Conservation (phyloP, 768 basidiomycete species). For the Nidularia pulvinata region DNA sequence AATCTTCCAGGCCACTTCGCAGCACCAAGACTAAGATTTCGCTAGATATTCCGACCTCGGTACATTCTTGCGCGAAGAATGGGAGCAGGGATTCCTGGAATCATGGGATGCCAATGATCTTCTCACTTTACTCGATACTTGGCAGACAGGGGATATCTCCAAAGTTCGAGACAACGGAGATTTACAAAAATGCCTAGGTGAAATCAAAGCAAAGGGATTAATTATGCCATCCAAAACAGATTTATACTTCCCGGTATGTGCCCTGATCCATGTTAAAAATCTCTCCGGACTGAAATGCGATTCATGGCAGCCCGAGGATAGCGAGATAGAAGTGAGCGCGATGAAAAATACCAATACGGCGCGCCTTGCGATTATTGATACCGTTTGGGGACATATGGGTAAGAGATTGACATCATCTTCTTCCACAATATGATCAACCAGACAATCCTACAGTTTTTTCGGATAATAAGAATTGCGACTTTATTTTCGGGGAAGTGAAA, state of each 20-base stretch:
- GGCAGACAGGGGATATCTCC: constrained; percentile 50
- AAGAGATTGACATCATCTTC: constrained; percentile 6
- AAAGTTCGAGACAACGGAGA: constrained; percentile 38
- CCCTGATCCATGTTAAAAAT: not conserved
- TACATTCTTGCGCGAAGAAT: constrained; percentile 48
- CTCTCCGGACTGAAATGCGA: not conserved
- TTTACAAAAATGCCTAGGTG: constrained; percentile 33
- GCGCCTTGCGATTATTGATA: constrained; percentile 49
- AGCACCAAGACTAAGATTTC: not conserved
- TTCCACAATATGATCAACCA: not conserved
- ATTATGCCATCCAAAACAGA: constrained; percentile 64
- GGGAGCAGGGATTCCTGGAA: constrained; percentile 42
- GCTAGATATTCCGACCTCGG: constrained; percentile 44
- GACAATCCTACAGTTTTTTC: not conserved
- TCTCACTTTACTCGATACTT: constrained; percentile 45
- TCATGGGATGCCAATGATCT: constrained; percentile 59
- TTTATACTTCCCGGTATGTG: constrained; percentile 50
- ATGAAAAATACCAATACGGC: constrained; percentile 30
- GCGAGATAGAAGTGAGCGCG: constrained; percentile 40
- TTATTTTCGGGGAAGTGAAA: constrained; percentile 40
- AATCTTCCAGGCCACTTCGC: not conserved
- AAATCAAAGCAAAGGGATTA: constrained; percentile 49
- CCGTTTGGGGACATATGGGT: constrained; percentile 62
- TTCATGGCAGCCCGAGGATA: constrained; percentile 47
- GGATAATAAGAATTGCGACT: constrained; percentile 34